These are phyloP conservation scores for Polymyxa betae DNA, from an alignment of 208 protist genomes.

Conservation along the genomic window DNA sequence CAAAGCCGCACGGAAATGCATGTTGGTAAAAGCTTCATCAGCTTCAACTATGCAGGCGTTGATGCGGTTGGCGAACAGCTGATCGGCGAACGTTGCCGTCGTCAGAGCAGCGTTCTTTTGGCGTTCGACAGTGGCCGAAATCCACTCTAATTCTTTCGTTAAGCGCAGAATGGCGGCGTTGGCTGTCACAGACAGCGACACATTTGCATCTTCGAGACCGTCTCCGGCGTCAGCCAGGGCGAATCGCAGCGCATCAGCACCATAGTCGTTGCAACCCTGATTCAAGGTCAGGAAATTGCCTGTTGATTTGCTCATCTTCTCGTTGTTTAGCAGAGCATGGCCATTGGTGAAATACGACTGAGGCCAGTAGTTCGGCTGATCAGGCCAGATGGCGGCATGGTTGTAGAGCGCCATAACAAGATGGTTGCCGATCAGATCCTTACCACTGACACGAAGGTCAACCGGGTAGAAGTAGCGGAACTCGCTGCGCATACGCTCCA, in stretches of 20 bases:
- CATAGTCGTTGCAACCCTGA: constrained; percentile 71
- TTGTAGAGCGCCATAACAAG: constrained; percentile 99
- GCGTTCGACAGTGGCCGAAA: constrained; percentile 54
- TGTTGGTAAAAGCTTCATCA: constrained; percentile 83
- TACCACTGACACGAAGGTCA: constrained; percentile 97
- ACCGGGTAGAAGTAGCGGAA: constrained; percentile 99
- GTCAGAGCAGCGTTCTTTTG: constrained; percentile 74
- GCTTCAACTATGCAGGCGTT: constrained; percentile 83
- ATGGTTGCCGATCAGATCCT: constrained; percentile 99
- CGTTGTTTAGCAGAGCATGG: constrained; percentile 95
- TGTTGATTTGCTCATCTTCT: constrained; percentile 99
- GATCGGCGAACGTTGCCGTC: no score
- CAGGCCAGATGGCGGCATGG: constrained; percentile 95
- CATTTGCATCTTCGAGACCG: constrained; percentile 93
- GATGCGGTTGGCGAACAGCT: constrained; percentile 89
- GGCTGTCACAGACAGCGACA: constrained; percentile 85
- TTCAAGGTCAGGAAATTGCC: constrained; percentile 98
- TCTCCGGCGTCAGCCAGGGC: constrained; percentile 98
- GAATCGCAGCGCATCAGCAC: constrained; percentile 86
- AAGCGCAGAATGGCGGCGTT: constrained; percentile 93
- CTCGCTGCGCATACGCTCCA: constrained; percentile 85
- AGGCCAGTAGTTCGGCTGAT: constrained; percentile 81
- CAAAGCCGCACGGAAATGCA: constrained; percentile 92
- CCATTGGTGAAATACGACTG: constrained; percentile 95
- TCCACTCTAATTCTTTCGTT: constrained; percentile 89